These are phyloP conservation scores for Penicillium lividum DNA, from an alignment of 495 filamentous ascomycete genomes.

Conservation along the genomic window DNA sequence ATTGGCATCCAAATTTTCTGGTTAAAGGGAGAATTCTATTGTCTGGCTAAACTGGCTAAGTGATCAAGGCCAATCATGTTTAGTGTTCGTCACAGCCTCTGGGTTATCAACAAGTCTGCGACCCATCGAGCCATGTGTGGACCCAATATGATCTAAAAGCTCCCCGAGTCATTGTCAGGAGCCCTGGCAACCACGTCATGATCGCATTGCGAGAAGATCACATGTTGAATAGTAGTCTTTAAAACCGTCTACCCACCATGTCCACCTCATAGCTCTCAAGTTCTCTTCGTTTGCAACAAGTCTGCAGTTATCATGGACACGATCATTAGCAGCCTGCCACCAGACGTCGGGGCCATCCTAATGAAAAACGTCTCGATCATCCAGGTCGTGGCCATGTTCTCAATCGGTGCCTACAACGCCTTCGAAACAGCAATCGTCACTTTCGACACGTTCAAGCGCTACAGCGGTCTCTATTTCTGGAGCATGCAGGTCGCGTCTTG, in stretches of 20 bases:
- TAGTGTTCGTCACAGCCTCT: not conserved
- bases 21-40: not conserved
- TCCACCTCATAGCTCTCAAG: not conserved
- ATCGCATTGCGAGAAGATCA: not conserved
- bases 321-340: not conserved
- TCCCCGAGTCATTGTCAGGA: not conserved
- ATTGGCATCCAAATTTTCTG: not conserved
- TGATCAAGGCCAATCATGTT: not conserved
- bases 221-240: not conserved
- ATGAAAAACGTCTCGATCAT: constrained; percentile 5
- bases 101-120: not conserved
- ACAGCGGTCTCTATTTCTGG: constrained; percentile 8
- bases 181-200: not conserved
- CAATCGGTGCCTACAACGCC: constrained; percentile 1
- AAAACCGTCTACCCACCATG: not conserved
- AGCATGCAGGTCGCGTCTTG: constrained; percentile 10
- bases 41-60: not conserved
- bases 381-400: not conserved
- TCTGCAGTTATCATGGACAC: not conserved
- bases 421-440: constrained; percentile 1
- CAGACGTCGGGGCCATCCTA: not conserved
- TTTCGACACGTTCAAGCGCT: constrained; percentile 2
- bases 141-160: not conserved
- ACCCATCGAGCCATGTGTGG: not conserved
- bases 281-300: not conserved